Base-by-base conservation (phyloP, 306 rosid species). In the Quercus mongolica region DNA sequence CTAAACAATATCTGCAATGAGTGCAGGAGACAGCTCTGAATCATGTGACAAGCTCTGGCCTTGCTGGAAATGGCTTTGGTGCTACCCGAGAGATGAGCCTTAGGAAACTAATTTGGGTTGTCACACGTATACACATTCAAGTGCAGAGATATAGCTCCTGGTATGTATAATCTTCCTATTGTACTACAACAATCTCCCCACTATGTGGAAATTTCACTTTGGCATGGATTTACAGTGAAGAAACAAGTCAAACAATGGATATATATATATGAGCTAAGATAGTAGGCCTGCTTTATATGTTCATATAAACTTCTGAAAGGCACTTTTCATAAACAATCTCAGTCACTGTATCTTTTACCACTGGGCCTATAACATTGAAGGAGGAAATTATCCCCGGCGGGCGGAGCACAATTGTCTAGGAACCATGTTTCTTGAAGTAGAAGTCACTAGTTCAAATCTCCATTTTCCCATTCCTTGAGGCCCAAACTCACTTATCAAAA, bases 61-160 rank as follows among this genome's bases (percentile, higher is more conserved):
- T 94, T 3, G 92, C 94, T 0, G 97, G 99, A 31, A 82, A 87
- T 31, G 99, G 94, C 6, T 94, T 94, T 41, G 97, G 99, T 21
- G 90, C 95, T 2, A 94, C 99, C 1, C 87, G 92, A 0, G 92
- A 94, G 84, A 94, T 94, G 99, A 91, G 94, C 88, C 73, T 88
- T 76, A 80, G 99, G 57, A 90, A 86, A 72, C 95, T 94, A 56
- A 94, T 94, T 30, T 94, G 97, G 97, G 99, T 94, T 1, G 97
- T 92, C 57, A 94, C 97, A 33, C 91, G 97, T 0, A 84, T 94
- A 69, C 97, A 92, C 41, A 86, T 94, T 83, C 99, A 92, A 89
- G 99, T 94, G 13, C 89, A 91, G 70, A 91, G 94, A 90, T 92
- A 94, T 51, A 91, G 90, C 71, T 79, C 82, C 74, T 94, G 99